A percentile compares a stretch with the other conserved stretches of the same genome.
phyloP scores from a whole-genome alignment of 306 rosid genomes.

The Arachis hypogaea region DNA sequence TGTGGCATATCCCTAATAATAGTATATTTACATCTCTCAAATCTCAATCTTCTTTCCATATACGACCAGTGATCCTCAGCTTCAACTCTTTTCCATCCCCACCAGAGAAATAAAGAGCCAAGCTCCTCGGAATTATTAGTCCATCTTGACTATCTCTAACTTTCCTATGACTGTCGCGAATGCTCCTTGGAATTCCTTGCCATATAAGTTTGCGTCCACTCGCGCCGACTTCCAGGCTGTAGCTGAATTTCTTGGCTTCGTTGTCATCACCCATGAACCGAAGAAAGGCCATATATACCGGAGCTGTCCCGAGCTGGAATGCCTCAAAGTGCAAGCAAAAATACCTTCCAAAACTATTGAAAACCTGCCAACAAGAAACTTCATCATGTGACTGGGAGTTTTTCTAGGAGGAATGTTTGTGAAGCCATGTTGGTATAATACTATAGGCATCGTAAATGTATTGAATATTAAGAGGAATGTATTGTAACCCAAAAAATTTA shows the following conservation, averaged over 20 bases:
- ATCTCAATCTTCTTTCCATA: constrained; percentile 92
- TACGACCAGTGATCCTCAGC: constrained; percentile 90
- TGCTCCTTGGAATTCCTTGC: constrained; percentile 97
- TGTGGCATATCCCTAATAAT: constrained; percentile 27
- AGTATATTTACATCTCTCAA: constrained; percentile 44
- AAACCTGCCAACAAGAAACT: constrained; percentile 58
- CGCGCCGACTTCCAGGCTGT: constrained; percentile 92
- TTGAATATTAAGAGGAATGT: too few relatives aligned
- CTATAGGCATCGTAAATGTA: not conserved
- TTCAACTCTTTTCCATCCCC: constrained; percentile 79
- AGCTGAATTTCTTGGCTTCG: constrained; percentile 82
- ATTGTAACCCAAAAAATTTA: too few relatives aligned
- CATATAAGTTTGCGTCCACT: constrained; percentile 84
- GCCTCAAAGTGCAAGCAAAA: constrained; percentile 99
- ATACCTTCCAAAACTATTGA: constrained; percentile 83
- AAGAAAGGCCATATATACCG: constrained; percentile 91
- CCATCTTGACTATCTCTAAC: constrained; percentile 97
- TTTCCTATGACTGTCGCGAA: constrained; percentile 80
- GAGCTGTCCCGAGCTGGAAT: constrained; percentile 75
- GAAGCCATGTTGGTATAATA: not conserved
- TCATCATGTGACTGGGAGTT: constrained; percentile 24
- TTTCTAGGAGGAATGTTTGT: not conserved
- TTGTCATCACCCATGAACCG: constrained; percentile 91
- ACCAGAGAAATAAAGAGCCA: constrained; percentile 90
- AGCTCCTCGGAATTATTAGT: constrained; percentile 82